These are phyloP conservation scores for Panaeolus cyanescens DNA, from an alignment of 768 basidiomycete species.

Conservation along the genomic window DNA sequence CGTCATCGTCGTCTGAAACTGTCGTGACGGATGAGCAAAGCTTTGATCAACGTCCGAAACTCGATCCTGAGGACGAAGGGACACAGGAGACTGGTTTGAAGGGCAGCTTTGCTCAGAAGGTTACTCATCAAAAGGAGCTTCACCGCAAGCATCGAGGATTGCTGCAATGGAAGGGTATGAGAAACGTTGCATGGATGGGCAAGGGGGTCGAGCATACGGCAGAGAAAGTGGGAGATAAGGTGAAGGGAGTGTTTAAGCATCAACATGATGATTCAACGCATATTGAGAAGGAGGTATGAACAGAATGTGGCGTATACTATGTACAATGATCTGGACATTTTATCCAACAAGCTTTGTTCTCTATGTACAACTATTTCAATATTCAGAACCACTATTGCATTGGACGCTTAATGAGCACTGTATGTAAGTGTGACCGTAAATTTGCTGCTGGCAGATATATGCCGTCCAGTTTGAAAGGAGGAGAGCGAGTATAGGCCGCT, in stretches of 20 bases:
- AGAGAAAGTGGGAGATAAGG: constrained; percentile 39
- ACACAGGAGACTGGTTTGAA: constrained; percentile 22
- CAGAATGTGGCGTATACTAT: neutral
- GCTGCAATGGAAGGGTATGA: constrained; percentile 59
- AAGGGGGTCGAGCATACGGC: constrained; percentile 48
- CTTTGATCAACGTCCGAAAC: neutral
- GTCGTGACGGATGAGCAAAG: neutral
- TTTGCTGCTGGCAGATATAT: no score
- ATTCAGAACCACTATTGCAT: no score
- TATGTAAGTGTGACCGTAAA: no score
- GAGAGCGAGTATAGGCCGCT: no score
- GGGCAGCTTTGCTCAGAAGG: constrained; percentile 41
- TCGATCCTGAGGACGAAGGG: constrained; percentile 3
- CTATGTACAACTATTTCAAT: no score
- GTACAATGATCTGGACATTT: neutral
- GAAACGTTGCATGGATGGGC: constrained; percentile 59
- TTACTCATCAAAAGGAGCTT: constrained; percentile 42
- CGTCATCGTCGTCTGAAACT: neutral
- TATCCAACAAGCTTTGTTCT: no score
- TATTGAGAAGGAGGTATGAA: constrained; percentile 40
- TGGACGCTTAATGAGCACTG: no score
- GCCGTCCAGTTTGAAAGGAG: no score
- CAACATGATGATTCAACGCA: constrained; percentile 29
- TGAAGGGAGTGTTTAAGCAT: constrained; percentile 38
- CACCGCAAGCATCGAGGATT: constrained; percentile 60